Conservation (phyloP, 2,329 filamentous ascomycete species). For the Xylaria polymorpha region DNA sequence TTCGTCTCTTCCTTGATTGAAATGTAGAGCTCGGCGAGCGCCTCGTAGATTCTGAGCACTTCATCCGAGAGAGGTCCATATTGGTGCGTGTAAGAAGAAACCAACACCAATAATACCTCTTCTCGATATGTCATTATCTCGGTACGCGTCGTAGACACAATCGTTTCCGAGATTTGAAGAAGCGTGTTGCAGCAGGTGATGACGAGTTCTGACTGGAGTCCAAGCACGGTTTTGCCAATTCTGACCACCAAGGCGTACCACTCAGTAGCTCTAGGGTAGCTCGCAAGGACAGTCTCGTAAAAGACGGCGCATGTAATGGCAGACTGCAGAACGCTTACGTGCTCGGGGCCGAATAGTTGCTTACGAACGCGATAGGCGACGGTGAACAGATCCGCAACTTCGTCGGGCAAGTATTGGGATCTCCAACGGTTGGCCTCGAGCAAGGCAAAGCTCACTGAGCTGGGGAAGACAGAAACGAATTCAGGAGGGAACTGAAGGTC, state of each 20-base stretch:
- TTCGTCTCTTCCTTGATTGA: conserved; percentile 34
- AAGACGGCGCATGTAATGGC: conserved; percentile 33
- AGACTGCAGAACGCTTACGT: conserved; percentile 33
- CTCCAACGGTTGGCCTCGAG: conserved; percentile 35
- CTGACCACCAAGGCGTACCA: conserved; percentile 35
- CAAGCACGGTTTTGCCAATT: conserved; percentile 35
- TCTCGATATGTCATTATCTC: conserved; percentile 35
- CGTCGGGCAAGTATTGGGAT: conserved; percentile 30
- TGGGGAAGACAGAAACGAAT: conserved; percentile 33
- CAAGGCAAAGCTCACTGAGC: conserved; percentile 34
- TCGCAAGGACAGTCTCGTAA: conserved; percentile 31
- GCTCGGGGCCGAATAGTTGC: conserved; percentile 32
- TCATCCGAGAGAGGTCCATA: conserved; percentile 32
- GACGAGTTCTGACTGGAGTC: conserved; percentile 33
- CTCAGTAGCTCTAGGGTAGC: conserved; percentile 22
- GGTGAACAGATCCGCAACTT: conserved; percentile 31
- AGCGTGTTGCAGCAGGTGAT: conserved; percentile 34
- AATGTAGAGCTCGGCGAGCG: conserved; percentile 29
- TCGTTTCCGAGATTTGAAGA: conserved; percentile 34
- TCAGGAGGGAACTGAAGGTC: conserved; percentile 33
- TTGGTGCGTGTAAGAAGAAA: conserved; percentile 35
- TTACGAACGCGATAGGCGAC: conserved; percentile 34
- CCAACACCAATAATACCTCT: conserved; percentile 30
- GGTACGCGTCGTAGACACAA: conserved; percentile 30
- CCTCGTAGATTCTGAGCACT: conserved; percentile 32